Evolutionary conservation across 257 asterid genomes (phyloP).

Genomic region (Rubia yunnanensis): DNA sequence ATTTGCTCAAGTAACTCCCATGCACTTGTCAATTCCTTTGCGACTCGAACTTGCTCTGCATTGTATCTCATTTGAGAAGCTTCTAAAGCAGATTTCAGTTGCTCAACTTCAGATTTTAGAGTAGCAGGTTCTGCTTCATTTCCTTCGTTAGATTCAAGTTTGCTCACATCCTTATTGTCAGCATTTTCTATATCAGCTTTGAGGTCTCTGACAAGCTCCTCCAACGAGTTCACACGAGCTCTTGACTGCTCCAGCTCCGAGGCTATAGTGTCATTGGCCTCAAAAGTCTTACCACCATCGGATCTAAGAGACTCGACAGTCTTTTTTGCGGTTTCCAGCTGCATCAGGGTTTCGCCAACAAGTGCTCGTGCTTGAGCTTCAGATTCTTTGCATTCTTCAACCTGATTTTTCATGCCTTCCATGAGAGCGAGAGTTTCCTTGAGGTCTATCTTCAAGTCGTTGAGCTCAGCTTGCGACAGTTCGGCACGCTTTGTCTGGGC

Average conservation of each 20-base stretch:
- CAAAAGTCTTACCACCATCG: conserved; percentile 46
- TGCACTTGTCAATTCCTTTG: conserved; percentile 36
- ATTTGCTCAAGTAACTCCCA: conserved; percentile 45
- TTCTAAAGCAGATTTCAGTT: conserved; percentile 48
- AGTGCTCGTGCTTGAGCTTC: conserved; percentile 50
- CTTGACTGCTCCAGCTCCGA: conserved; percentile 59
- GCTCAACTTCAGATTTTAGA: conserved; percentile 45
- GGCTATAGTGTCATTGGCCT: conserved; percentile 35
- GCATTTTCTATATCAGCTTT: conserved; percentile 24
- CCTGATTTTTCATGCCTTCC: conserved; percentile 62
- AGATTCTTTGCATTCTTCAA: conserved; percentile 44
- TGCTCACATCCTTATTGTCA: conserved; percentile 3
- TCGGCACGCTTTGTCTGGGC: conserved; percentile 35
- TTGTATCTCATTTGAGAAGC: conserved; percentile 51
- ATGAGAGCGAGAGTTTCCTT: conserved; percentile 33
- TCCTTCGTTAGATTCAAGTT: conserved; percentile 11
- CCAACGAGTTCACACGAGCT: conserved; percentile 50
- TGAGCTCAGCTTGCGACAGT: conserved; percentile 34
- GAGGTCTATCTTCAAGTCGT: conserved; percentile 42
- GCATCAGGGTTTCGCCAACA: conserved; percentile 52
- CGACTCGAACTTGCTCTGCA: conserved; percentile 43
- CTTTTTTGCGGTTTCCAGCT: conserved; percentile 59
- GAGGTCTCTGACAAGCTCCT: conserved; percentile 50
- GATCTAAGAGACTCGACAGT: conserved; percentile 45
- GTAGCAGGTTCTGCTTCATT: conserved; percentile 32